These are phyloP conservation scores for Aspergillus caelatus DNA, from an alignment of 2,329 filamentous ascomycete genomes.

Conservation along the genomic window DNA sequence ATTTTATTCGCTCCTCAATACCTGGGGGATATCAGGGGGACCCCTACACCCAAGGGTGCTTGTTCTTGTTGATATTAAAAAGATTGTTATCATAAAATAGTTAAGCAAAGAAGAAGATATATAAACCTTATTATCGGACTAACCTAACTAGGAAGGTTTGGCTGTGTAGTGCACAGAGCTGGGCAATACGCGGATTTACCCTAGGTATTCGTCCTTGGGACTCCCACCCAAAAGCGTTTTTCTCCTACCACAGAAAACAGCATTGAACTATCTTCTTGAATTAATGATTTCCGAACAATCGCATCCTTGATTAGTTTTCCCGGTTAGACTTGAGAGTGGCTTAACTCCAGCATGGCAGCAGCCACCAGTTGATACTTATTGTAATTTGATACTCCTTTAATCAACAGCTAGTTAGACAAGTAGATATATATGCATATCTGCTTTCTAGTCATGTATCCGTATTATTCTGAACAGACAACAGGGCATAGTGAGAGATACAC, in stretches of 20 bases:
- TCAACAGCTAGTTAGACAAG: not conserved
- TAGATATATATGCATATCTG: not conserved
- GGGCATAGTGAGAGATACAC: too few species aligned
- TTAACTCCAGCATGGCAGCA: not conserved
- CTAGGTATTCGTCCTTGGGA: too few species aligned
- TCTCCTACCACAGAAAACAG: not conserved
- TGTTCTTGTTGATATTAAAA: too few species aligned
- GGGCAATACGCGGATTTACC: too few species aligned
- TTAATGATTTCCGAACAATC: not conserved
- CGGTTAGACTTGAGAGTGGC: not conserved
- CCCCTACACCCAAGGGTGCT: too few species aligned
- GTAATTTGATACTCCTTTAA: not conserved
- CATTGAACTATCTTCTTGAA: not conserved
- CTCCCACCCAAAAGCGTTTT: not conserved
- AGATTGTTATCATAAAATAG: too few species aligned
- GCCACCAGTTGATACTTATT: not conserved
- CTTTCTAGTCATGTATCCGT: not conserved
- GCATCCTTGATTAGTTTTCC: not conserved
- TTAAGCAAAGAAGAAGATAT: too few species aligned
- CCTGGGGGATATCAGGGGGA: too few species aligned
- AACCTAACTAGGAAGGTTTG: too few species aligned
- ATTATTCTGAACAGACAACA: not conserved
- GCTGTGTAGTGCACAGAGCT: too few species aligned
- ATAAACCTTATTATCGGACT: too few species aligned
- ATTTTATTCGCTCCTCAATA: too few species aligned